These are phyloP conservation scores for Colletotrichum sp. DNA, from an alignment of 2,329 filamentous ascomycete genomes.

Conservation along the genomic window DNA sequence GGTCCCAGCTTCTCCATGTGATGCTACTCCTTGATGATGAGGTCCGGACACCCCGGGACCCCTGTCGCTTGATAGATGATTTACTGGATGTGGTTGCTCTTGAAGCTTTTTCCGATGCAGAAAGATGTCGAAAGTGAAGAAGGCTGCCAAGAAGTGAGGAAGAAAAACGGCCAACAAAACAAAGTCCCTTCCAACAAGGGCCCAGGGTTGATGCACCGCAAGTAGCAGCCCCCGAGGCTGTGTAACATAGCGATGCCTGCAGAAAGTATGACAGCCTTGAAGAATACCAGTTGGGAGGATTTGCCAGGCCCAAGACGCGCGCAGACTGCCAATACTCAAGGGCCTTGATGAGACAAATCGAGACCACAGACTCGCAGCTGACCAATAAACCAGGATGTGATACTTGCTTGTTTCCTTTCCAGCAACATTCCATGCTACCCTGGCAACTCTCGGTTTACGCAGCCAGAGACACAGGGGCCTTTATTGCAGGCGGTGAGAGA, in stretches of 20 bases:
- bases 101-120: not conserved
- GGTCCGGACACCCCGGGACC: not conserved
- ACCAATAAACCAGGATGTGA: not conserved
- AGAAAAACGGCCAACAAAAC: not conserved
- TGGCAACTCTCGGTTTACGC: not conserved
- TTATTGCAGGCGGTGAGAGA: constrained; percentile 16
- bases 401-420: not conserved
- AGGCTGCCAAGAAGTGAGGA: not conserved
- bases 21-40: not conserved
- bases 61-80: not conserved
- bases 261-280: not conserved
- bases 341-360: not conserved
- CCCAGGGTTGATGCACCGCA: not conserved
- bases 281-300: not conserved
- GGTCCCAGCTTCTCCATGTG: not conserved
- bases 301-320: not conserved
- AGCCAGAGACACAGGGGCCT: not conserved
- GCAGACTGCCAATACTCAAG: not conserved
- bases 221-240: not conserved
- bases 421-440: not conserved
- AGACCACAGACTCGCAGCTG: not conserved
- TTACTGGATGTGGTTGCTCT: not conserved
- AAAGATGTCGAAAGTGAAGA: not conserved
- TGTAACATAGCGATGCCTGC: not conserved
- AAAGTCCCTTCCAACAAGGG: not conserved